Evolutionary conservation across 805 yeast species (phyloP), one percentile per base, ranked within the genome.

Genomic region (Wickerhamomyces silvicola): DNA sequence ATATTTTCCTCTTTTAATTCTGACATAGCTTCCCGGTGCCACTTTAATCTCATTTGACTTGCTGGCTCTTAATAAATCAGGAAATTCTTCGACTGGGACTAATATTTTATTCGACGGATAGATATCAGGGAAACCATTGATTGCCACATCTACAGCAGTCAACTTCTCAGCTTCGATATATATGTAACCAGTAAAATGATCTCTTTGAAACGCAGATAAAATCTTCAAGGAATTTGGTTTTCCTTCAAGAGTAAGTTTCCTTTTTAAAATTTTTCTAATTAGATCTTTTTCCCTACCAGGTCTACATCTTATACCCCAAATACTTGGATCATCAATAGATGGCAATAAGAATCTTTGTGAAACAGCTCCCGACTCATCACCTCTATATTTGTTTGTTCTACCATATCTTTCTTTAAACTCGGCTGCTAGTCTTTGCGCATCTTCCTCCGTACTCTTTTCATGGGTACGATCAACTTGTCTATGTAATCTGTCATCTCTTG

Each of bases 51-150:
- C 97, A 32, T 85, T 74, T 1, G 94, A 76, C 58, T 82, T 86
- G 34, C 78, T 84, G 35, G 94, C 96, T 52, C 94, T 82, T 54
- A 92, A 68, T 50, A 92, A 68, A 56, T 88, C 94, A 2, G 96
- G 95, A 56, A 87, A 83, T 60, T 92, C 98, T 56, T 84, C 85
- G 37, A 92, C 92, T 6, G 98, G 98, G 29, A 92, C 96, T 39
- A 90, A 67, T 31, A 88, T 70, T 59, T 84, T 83, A 50, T 81
- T 81, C 33, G 72, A 64, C 18, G 72, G 52, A 47, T 81, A 92
- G 22, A 90, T 79, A 57, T 87, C 88, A 21, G 92, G 90, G 55
- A 92, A 72, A 60, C 97, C 97, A 28, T 77, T 75, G 38, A 90
- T 70, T 12, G 95, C 95, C 37, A 75, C 78, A 52, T 81, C 84